Conservation (phyloP, 2,329 filamentous ascomycete genomes). For the Aspergillus quadricinctus region DNA sequence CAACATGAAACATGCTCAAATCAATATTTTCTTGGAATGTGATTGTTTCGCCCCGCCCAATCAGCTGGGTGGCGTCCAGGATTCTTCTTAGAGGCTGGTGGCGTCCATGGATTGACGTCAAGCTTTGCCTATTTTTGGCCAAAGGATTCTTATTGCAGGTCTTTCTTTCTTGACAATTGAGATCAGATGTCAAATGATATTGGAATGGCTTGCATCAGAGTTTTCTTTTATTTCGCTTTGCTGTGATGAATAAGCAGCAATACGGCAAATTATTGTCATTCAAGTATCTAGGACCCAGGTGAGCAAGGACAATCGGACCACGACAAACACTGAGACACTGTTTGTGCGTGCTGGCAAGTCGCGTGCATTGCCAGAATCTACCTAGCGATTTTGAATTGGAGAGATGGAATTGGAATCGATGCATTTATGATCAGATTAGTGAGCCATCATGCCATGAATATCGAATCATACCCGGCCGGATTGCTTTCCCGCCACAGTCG, state of each 20-base stretch:
- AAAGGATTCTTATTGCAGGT: neutral
- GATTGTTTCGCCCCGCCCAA: neutral
- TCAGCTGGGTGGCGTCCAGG: neutral
- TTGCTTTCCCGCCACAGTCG: neutral
- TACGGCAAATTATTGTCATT: too few relatives aligned
- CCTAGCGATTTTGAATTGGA: neutral
- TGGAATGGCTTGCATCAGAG: neutral
- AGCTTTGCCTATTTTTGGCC: neutral
- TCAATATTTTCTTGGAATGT: neutral
- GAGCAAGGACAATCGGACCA: neutral
- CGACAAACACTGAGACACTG: neutral
- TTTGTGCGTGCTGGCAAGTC: neutral
- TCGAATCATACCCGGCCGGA: neutral
- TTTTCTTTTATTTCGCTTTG: neutral
- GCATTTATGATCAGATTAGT: neutral
- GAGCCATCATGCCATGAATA: neutral
- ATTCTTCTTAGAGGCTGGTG: neutral
- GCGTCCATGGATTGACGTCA: neutral
- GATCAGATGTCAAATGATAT: neutral
- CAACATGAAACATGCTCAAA: neutral
- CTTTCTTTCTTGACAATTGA: neutral
- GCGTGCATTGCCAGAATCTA: neutral
- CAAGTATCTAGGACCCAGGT: neutral
- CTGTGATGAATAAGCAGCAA: neutral
- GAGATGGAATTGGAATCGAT: neutral